Evolutionary conservation across 208 protist species (phyloP), one percentile per base, ranked within the genome.

Genomic region (Leishmania tropica): DNA sequence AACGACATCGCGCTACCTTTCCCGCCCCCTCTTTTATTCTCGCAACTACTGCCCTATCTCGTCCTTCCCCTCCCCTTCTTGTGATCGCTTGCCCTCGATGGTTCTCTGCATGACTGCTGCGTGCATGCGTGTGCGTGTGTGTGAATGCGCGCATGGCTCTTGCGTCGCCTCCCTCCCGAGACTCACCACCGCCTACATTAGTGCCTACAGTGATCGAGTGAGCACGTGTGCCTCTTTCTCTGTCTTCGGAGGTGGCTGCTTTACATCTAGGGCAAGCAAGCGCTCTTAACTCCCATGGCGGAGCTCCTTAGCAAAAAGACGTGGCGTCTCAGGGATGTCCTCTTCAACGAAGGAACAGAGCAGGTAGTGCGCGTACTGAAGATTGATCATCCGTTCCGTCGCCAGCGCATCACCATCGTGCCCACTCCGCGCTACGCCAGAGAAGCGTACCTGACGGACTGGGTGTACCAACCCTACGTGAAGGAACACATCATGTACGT

Each of bases 401-500:
- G 84, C 47, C 94, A 97, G 83, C 88, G 90, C 75, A 88, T 97
- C 71, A 94, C 90, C 72, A 87, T 97, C 75, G 85, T 97, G 1
- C 92, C 94, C 28, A 84, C 90, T 31, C 92, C 90, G 11, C 87
- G 90, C 58, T 95, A 92, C 77, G 92, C 94, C 13, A 86, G 84
- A 79, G 92, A 97, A 79, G 79, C 83, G 47, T 97, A 90, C 81
- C 90, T 95, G 83, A 88, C 87, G 47, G 92, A 95, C 60, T 97
- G 94, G 92, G 89, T 97, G 19, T 97, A 97, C 80, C 94, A 97
- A 75, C 94, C 94, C 47, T 97, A 97, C 75, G 94, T 93, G 58
- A 95, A 97, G 87, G 89, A 97, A 79, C 94, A 97, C 78, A 80
- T 85, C 51, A 87, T 97, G 87, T 97, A 93, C 75, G 90, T 95